Percentiles rank a stretch among this genome's conserved stretches.
Conservation (phyloP, 75 land plant species). For the Cunninghamia lanceolata region DNA sequence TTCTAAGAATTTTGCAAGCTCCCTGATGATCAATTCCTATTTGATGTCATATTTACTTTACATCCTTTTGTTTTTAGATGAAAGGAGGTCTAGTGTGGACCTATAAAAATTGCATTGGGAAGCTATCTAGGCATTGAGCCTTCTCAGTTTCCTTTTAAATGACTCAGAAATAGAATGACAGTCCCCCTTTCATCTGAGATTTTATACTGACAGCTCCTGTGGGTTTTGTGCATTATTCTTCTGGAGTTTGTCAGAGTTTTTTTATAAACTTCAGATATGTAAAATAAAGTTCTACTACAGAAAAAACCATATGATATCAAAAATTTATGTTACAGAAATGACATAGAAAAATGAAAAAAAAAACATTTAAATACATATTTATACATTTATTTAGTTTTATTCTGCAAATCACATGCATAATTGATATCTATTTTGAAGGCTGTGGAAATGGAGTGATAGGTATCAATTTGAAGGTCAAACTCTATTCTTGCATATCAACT, state of each 20-base stretch:
- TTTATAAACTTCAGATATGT: too few relatives aligned
- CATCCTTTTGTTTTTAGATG: background rate
- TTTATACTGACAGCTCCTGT: background rate
- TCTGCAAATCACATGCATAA: too few relatives aligned
- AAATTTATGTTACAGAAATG: background rate
- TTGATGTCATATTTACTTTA: background rate
- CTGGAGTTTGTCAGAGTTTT: background rate
- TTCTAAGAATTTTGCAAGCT: background rate
- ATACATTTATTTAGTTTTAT: too few relatives aligned
- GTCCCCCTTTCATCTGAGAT: background rate
- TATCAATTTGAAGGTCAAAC: background rate
- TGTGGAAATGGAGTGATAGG: background rate
- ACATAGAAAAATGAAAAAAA: too few relatives aligned
- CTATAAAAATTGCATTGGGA: background rate
- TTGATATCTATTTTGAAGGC: too few relatives aligned
- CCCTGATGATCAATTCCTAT: background rate
- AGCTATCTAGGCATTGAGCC: background rate
- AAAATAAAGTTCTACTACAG: too few relatives aligned
- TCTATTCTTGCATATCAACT: background rate
- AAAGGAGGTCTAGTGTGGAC: background rate
- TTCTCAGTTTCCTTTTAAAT: background rate
- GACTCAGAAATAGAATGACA: background rate
- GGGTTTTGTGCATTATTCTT: background rate
- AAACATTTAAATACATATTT: too few relatives aligned
- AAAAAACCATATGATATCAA: too few relatives aligned